Evolutionary conservation across 208 protist genomes (phyloP).

Genomic region (Crithidia fasciculata): DNA sequence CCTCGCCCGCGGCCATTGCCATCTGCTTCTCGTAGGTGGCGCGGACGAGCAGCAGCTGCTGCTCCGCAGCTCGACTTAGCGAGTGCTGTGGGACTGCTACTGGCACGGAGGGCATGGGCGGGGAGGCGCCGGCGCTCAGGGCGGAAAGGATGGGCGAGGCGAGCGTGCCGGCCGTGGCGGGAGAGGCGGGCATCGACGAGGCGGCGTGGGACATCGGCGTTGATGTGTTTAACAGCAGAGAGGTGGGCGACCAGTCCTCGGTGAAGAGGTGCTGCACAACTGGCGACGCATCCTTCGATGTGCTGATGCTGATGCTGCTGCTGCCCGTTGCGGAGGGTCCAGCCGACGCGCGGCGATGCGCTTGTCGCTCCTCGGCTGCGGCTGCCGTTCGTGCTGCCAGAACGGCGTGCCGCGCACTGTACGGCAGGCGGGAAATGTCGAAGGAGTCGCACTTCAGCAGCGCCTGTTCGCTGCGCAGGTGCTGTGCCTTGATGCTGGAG

Average conservation of each 20-base stretch:
- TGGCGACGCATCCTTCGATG: not conserved
- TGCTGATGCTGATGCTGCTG: not conserved
- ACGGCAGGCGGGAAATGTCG: slow-evolving; percentile 17
- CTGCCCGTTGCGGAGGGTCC: too few species aligned
- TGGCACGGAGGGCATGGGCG: not conserved
- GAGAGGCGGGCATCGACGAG: not conserved
- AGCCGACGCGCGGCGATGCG: not conserved
- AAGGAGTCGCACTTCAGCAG: slow-evolving; percentile 24
- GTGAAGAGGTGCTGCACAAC: not conserved
- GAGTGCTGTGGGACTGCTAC: not conserved
- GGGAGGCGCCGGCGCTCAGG: not conserved
- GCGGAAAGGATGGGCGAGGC: slow-evolving; percentile 1
- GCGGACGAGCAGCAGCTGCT: slow-evolving; percentile 18
- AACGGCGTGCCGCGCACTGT: slow-evolving; percentile 16
- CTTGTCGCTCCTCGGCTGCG: not conserved
- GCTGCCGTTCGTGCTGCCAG: not conserved
- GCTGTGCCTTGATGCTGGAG: slow-evolving; percentile 23
- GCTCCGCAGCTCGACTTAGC: slow-evolving; percentile 21
- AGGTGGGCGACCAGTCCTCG: slow-evolving; percentile 7
- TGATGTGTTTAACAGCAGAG: slow-evolving; percentile 1
- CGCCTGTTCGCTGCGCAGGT: slow-evolving; percentile 17
- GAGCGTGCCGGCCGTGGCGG: not conserved
- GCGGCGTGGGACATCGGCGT: not conserved
- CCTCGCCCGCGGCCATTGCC: not conserved
- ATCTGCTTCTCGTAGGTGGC: slow-evolving; percentile 8